A percentile compares a stretch with the other conserved stretches of the same genome.
Conservation (phyloP, 1,284 basidiomycete species). For the Apiotrichum veenhuisii region DNA sequence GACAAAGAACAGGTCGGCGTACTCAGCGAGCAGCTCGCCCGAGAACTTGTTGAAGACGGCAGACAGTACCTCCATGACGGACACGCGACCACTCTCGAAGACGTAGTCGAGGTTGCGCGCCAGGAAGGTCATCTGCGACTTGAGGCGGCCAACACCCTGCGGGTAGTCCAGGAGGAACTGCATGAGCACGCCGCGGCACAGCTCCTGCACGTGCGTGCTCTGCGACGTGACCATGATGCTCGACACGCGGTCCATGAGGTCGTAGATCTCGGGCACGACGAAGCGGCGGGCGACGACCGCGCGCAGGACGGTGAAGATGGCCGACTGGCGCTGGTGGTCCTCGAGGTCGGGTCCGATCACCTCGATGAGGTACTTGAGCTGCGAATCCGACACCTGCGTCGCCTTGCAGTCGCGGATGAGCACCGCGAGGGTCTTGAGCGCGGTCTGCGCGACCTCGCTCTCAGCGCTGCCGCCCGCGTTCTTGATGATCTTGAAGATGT, state of each 20-base stretch:
- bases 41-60: slow-evolving; percentile 86
- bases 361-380: slow-evolving; percentile 80
- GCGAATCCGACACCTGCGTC: slow-evolving; percentile 80
- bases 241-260: slow-evolving; percentile 92
- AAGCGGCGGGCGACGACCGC: slow-evolving; percentile 87
- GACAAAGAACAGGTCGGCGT: slow-evolving; percentile 86
- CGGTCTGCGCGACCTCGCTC: slow-evolving; percentile 82
- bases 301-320: slow-evolving; percentile 86
- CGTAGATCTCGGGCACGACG: slow-evolving; percentile 94
- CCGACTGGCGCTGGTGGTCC: slow-evolving; percentile 79
- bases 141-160: slow-evolving; percentile 86
- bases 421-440: slow-evolving; percentile 78
- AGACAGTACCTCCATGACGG: slow-evolving; percentile 84
- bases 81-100: slow-evolving; percentile 83
- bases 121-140: slow-evolving; percentile 84
- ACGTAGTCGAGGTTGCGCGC: slow-evolving; percentile 91
- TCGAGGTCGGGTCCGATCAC: slow-evolving; percentile 89
- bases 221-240: slow-evolving; percentile 94
- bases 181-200: slow-evolving; percentile 80
- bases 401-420: slow-evolving; percentile 80
- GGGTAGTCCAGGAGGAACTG: slow-evolving; percentile 98
- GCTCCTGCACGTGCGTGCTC: slow-evolving; percentile 82
- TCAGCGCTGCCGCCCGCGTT: slow-evolving; percentile 76
- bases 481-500: slow-evolving; percentile 80
- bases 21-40: slow-evolving; percentile 67